These are phyloP conservation scores for Exophiala spinifera DNA, from an alignment of 2,329 filamentous ascomycete species.

Conservation along the genomic window DNA sequence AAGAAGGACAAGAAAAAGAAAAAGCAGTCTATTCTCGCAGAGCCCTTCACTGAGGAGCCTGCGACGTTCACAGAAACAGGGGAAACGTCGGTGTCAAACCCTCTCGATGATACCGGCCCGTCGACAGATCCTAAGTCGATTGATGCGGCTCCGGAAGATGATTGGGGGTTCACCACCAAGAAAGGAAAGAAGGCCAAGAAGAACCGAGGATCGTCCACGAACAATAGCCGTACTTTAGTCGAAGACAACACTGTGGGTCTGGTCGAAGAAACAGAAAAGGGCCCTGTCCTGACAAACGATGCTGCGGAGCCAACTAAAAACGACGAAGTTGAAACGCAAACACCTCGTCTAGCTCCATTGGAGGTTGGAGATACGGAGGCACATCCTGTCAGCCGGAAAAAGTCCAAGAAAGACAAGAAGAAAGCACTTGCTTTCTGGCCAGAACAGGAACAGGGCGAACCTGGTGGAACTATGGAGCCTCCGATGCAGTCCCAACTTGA, in stretches of 20 bases:
- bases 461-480: not conserved
- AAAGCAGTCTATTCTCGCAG: conserved; percentile 1
- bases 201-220: conserved; percentile 3
- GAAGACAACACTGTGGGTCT: conserved; percentile 4
- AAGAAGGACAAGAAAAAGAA: conserved; percentile 26
- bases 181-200: conserved; percentile 30
- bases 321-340: not conserved
- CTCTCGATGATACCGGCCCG: not conserved
- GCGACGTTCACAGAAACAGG: not conserved
- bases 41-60: not conserved
- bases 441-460: conserved; percentile 3
- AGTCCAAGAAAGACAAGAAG: conserved; percentile 25
- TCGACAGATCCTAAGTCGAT: not conserved
- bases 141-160: not conserved
- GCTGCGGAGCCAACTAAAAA: conserved; percentile 6
- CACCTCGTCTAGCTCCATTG: not conserved
- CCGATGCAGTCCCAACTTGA: not conserved
- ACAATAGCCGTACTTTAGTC: not conserved
- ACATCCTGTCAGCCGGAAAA: conserved; percentile 33
- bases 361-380: conserved; percentile 4
- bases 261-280: conserved; percentile 5
- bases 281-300: conserved; percentile 1
- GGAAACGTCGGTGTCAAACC: not conserved
- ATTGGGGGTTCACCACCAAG: conserved; percentile 30
- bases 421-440: conserved; percentile 10